These are phyloP conservation scores for Aspergillus felis DNA, from an alignment of 2,329 filamentous ascomycete species.

Conservation along the genomic window DNA sequence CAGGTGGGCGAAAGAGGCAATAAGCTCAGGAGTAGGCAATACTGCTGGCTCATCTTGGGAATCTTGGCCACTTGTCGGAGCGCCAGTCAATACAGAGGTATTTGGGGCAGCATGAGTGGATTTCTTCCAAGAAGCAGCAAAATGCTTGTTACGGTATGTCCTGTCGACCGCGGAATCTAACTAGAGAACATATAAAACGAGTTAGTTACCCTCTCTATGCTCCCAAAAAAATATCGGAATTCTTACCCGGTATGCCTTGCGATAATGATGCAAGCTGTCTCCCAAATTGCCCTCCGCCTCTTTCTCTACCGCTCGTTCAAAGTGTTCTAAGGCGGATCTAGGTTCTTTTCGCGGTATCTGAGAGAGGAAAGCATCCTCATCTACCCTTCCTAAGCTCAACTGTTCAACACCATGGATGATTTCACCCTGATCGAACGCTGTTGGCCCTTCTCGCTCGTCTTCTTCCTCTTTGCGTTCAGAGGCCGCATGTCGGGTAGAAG, in stretches of 20 bases:
- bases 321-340: slow-evolving; percentile 81
- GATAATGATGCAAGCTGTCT: slow-evolving; percentile 82
- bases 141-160: slow-evolving; percentile 86
- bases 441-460: slow-evolving; percentile 26
- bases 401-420: slow-evolving; percentile 34
- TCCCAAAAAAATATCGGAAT: background rate
- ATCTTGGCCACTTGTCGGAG: slow-evolving; percentile 54
- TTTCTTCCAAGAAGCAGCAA: slow-evolving; percentile 61
- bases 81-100: slow-evolving; percentile 42
- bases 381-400: slow-evolving; percentile 30
- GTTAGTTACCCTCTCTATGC: slow-evolving; percentile 9
- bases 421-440: slow-evolving; percentile 24
- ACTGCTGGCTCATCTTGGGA: slow-evolving; percentile 49
- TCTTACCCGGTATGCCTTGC: slow-evolving; percentile 79
- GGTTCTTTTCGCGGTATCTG: slow-evolving; percentile 48
- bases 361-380: slow-evolving; percentile 39
- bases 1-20: slow-evolving; percentile 69
- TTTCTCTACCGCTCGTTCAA: slow-evolving; percentile 84
- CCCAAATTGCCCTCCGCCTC: slow-evolving; percentile 81
- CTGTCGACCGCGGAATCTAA: slow-evolving; percentile 82
- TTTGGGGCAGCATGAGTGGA: slow-evolving; percentile 44
- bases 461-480: slow-evolving; percentile 37
- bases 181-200: slow-evolving; percentile 41
- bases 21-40: slow-evolving; percentile 62
- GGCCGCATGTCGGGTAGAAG: slow-evolving; percentile 38